Evolutionary conservation across 1,139 yeast species (phyloP), one percentile per base, ranked within the genome.

Genomic region (Suhomyces bokatorum): DNA sequence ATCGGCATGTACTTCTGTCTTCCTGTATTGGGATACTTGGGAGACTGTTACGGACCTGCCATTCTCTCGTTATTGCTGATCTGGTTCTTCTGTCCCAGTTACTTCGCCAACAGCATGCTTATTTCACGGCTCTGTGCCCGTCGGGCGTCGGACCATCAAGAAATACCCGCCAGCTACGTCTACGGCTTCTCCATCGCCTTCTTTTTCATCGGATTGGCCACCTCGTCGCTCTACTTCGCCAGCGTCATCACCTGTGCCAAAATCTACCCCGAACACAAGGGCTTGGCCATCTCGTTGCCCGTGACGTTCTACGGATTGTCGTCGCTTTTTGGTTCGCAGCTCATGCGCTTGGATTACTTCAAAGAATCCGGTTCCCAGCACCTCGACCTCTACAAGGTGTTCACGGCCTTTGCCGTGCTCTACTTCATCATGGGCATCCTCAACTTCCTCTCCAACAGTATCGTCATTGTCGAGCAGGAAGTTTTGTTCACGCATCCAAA

Each of bases 281-380:
- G 96, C 2, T 67, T 91, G 49, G 87, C 96, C 33, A 89, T 93
- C 37, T 85, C 96, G 38, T 76, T 87, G 32, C 98, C 98, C 0
- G 91, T 93, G 4, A 81, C 95, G 0, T 85, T 87, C 51, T 90
- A 86, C 63, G 98, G 98, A 1, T 61, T 89, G 26, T 85, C 95
- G 9, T 81, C 96, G 4, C 68, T 87, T 43, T 64, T 86, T 47
- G 80, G 81, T 4, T 80, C 85, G 9, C 86, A 80, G 56, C 51
- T 81, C 7, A 62, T 83, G 58, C 75, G 77, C 43, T 48, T 73
- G 34, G 49, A 59, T 4, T 66, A 67, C 49, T 77, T 83, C 56
- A 59, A 59, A 40, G 50, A 50, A 7, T 53, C 54, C 20, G 40
- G 51, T 3, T 54, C 53, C 13, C 46, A 51, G 7, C 66, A 61